A percentile compares a stretch with the other conserved stretches of the same genome.
These are phyloP conservation scores for Ceriops decandra DNA, from an alignment of 345 rosid species.

Conservation along the genomic window DNA sequence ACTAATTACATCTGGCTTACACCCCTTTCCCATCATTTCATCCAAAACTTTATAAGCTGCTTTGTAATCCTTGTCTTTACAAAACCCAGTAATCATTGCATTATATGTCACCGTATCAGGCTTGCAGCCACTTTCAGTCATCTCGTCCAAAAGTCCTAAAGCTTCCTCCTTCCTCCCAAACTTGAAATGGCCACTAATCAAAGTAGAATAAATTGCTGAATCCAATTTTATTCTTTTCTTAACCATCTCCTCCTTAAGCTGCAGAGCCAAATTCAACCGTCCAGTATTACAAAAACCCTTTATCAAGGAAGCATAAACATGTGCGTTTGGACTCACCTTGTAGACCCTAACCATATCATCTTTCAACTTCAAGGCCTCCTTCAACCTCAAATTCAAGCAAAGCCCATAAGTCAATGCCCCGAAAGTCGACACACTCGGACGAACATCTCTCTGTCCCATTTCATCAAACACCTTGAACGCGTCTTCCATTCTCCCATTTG, in stretches of 20 bases:
- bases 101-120: conserved; percentile 61
- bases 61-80: conserved; percentile 48
- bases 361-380: conserved; percentile 68
- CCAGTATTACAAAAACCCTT: conserved; percentile 48
- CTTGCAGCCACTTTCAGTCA: conserved; percentile 51
- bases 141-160: conserved; percentile 45
- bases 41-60: conserved; percentile 51
- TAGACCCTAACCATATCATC: conserved; percentile 45
- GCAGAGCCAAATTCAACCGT: conserved; percentile 47
- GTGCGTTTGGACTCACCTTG: conserved; percentile 37
- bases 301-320: conserved; percentile 48
- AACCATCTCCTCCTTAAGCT: conserved; percentile 65
- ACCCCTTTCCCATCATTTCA: conserved; percentile 51
- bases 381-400: conserved; percentile 45
- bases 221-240: conserved; percentile 39
- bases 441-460: conserved; percentile 52
- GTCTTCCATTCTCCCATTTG: conserved; percentile 38
- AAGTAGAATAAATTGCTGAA: conserved; percentile 49
- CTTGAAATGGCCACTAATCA: conserved; percentile 49
- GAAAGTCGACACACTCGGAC: conserved; percentile 50
- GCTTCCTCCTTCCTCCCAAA: conserved; percentile 56
- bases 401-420: conserved; percentile 52
- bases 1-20: conserved; percentile 61
- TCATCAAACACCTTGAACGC: conserved; percentile 57
- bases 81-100: conserved; percentile 51